A percentile compares a stretch with the other conserved stretches of the same genome.
Evolutionary conservation across 2,329 filamentous ascomycete species (phyloP).

Genomic region (Microdochium bolleyi): DNA sequence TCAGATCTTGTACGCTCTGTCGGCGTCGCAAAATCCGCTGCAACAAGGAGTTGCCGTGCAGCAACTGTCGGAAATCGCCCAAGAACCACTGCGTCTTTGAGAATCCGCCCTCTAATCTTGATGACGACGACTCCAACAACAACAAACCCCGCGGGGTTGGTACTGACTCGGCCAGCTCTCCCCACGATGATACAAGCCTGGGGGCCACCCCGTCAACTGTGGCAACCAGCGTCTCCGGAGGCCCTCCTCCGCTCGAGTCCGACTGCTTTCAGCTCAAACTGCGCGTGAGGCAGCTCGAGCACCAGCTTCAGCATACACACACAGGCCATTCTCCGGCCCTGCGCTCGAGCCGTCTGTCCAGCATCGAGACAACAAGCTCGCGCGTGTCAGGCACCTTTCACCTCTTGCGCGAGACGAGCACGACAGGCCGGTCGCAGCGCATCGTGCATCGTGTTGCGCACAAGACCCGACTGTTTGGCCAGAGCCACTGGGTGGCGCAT

Average conservation of each 20-base stretch:
- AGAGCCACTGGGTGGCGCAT: slow-evolving; percentile 41
- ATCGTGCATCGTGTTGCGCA: slow-evolving; percentile 37
- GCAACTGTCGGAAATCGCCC: slow-evolving; percentile 49
- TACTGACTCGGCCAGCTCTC: not conserved
- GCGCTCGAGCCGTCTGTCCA: slow-evolving; percentile 25
- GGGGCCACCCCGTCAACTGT: too few species aligned
- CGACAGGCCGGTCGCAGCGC: slow-evolving; percentile 6
- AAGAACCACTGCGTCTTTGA: slow-evolving; percentile 43
- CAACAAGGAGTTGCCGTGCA: slow-evolving; percentile 50
- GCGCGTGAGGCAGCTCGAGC: too few species aligned
- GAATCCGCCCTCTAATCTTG: slow-evolving; percentile 1
- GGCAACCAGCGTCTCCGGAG: too few species aligned
- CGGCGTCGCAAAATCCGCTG: slow-evolving; percentile 54
- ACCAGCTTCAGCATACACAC: too few species aligned
- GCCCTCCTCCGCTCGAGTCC: too few species aligned
- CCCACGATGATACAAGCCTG: not conserved
- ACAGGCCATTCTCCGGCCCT: too few species aligned
- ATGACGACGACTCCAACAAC: not conserved
- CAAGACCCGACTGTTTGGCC: slow-evolving; percentile 48
- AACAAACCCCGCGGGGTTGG: not conserved
- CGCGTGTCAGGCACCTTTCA: too few species aligned
- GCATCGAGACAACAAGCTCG: slow-evolving; percentile 25
- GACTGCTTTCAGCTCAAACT: too few species aligned
- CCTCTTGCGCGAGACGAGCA: slow-evolving; percentile 15
- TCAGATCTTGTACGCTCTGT: slow-evolving; percentile 24